Base-by-base conservation (phyloP, 2,329 filamentous ascomycete genomes). In the Sarocladiaceae sp. region DNA sequence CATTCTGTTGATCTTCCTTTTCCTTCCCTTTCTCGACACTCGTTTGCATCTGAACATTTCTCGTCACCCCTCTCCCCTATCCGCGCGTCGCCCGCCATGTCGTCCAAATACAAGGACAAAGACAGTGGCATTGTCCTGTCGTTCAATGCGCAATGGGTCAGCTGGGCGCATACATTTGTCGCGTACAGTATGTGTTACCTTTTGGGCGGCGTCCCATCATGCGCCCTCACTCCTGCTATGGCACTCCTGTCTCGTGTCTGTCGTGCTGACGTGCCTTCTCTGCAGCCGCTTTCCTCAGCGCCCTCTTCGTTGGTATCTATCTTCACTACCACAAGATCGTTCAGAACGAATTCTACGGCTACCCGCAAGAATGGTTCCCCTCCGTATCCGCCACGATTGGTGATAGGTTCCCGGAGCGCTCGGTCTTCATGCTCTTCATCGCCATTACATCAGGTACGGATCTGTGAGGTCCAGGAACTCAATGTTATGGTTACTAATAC, bases 241-340 rank as follows among this genome's bases (percentile, higher is more conserved):
- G 6, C 52, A 6, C 12, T 31, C 8, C 17, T 28, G 5, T 29
- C 28, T 20, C 44, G 18, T 31, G 20, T 22, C 15, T 17, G 12
- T 11, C 11, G 12, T 8, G 44, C 44, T 48, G 44, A 48, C 44
- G n/a, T 22, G 12, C n/a, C 12, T 17, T 33, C 12, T 18, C 42
- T 57, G 36, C 60, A 90, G 87, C 80, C 63, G 92, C 93, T 53
- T 97, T 97, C 66, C 58, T 96, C 57, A 90, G 90, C 66, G 93
- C 93, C 54, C 77, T 97, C 58, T 68, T 93, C 52, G 84, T 96
- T 56, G 93, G 93, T 59, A 76, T 86, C 52, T 80, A 77, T 52
- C 79, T 99, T 47, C 94, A 99, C 72, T 97, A 94, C 73, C 82
- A 88, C 65, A 99, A 99, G 76, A 99, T 99, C 60, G 94, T 99